Base-by-base conservation (phyloP, 2,329 filamentous ascomycete species). In the Aspergillus sclerotialis region DNA sequence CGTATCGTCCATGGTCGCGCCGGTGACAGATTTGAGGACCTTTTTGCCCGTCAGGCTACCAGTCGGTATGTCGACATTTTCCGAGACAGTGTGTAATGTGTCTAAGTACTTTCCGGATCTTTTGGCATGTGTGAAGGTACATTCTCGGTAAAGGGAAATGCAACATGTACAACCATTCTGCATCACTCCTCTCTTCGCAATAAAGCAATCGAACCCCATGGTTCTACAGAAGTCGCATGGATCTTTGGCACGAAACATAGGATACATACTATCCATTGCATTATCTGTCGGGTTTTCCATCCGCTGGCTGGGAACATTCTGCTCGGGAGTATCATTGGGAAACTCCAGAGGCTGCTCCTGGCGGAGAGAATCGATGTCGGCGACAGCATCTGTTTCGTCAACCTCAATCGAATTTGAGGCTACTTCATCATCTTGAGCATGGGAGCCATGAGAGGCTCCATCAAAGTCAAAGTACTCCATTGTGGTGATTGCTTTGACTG, bases 381-480 rank as follows among this genome's bases (percentile, higher is more conserved):
- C 59, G 13, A 44, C 49, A 19, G 56, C 53, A 35, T 67, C 64
- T 7, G 47, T 41, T 31, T 66, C 60, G 29, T 61, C 60, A 14
- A 60, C 41, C 32, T 64, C 61, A 32, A 56, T 50, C 21, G 49
- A 48, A 40, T 62, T 46, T 5, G 61, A 67, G 33, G 56, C 59
- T 34, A 58, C 46, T 42, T 67, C 63, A 35, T 64, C 60, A 15
- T 62, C 58, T 30, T 50, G 55, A 17, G 45, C 44, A 18, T 58
- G 50, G 17, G 59, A 58, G 34, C 52, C 55, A 34, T 55, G 56
- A 13, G 65, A 64, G 21, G 65, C 65, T 37, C 63, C 59, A 39
- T 68, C 63, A 39, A 69, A 68, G 40, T 69, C 57, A 42, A 69
- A 69, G 49, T 66, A 69, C 46, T 68, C 65, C 65, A 69, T 66